Evolutionary conservation across 768 basidiomycete genomes (phyloP).

Genomic region (Phaeotremella fagi): DNA sequence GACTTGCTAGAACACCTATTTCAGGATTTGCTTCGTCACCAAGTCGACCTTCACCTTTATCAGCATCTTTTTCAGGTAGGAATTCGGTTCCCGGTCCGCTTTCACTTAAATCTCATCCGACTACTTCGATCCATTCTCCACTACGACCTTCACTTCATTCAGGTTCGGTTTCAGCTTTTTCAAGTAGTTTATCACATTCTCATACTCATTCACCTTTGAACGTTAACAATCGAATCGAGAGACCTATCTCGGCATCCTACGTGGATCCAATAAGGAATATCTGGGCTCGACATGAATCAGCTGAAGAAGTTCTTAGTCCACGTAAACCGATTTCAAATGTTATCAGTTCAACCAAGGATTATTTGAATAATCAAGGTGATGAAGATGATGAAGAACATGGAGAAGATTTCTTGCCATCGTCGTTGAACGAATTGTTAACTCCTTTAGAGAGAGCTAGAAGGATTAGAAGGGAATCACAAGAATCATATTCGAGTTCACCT

Average conservation of each 20-base stretch:
- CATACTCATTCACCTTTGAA: too few species aligned
- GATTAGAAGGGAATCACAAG: slow-evolving; percentile 52
- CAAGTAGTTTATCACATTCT: slow-evolving; percentile 34
- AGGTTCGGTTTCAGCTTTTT: slow-evolving; percentile 14
- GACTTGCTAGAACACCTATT: slow-evolving; percentile 13
- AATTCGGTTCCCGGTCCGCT: slow-evolving; percentile 46
- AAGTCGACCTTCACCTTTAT: slow-evolving; percentile 44
- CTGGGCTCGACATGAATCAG: slow-evolving; percentile 32
- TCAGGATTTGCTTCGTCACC: slow-evolving; percentile 34
- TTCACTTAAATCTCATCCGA: slow-evolving; percentile 22
- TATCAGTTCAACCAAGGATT: slow-evolving; percentile 7
- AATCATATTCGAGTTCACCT: slow-evolving; percentile 18
- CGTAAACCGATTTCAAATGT: slow-evolving; percentile 19
- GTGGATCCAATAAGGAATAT: slow-evolving; percentile 25
- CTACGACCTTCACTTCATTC: slow-evolving; percentile 32
- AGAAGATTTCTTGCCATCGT: slow-evolving; percentile 77
- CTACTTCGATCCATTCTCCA: slow-evolving; percentile 18
- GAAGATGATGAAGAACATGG: slow-evolving; percentile 63
- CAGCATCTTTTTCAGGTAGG: slow-evolving; percentile 49
- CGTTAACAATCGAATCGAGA: slow-evolving; percentile 2
- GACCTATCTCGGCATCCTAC: slow-evolving; percentile 39
- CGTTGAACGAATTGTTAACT: slow-evolving; percentile 80
- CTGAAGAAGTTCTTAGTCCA: slow-evolving; percentile 31
- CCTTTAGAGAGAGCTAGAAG: slow-evolving; percentile 78
- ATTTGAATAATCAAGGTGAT: slow-evolving; percentile 50